These are phyloP conservation scores for Rhododendron simsii DNA, from an alignment of 148 eudicot species.

Conservation along the genomic window DNA sequence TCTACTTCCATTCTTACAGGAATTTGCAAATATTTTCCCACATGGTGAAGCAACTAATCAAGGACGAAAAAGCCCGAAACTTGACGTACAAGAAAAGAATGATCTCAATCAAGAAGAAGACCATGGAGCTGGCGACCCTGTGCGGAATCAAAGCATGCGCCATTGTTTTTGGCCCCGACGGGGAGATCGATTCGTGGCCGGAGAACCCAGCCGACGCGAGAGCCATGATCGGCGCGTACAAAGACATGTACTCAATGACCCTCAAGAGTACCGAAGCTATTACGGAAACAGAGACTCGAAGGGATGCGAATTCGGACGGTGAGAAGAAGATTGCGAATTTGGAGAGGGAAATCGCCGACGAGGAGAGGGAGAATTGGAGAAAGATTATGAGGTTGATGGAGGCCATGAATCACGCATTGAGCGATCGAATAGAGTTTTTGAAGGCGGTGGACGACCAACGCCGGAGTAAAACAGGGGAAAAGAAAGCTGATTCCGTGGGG, in stretches of 20 bases:
- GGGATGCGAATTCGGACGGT: no score
- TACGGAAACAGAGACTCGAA: neutral
- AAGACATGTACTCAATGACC: neutral
- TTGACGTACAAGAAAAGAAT: neutral
- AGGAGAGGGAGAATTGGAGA: neutral
- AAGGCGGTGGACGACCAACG: neutral
- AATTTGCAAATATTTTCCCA: neutral
- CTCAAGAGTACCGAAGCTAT: neutral
- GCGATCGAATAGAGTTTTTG: neutral
- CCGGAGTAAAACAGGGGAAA: neutral
- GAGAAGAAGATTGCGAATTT: neutral
- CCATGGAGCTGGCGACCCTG: conserved; percentile 8
- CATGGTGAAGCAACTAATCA: neutral
- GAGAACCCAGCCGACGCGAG: neutral
- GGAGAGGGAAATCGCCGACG: neutral
- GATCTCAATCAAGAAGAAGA: conserved; percentile 12
- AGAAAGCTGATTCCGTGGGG: neutral
- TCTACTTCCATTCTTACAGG: neutral
- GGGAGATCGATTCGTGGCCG: conserved; percentile 17
- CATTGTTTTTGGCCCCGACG: neutral
- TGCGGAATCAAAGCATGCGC: conserved; percentile 14
- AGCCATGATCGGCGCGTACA: neutral
- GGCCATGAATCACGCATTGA: neutral
- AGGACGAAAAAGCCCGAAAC: neutral
- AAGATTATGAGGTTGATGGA: neutral